Percentiles rank a stretch among this genome's conserved stretches.
phyloP scores from a whole-genome alignment of 2,329 filamentous ascomycete species.

The Colletotrichum higginsianum region DNA sequence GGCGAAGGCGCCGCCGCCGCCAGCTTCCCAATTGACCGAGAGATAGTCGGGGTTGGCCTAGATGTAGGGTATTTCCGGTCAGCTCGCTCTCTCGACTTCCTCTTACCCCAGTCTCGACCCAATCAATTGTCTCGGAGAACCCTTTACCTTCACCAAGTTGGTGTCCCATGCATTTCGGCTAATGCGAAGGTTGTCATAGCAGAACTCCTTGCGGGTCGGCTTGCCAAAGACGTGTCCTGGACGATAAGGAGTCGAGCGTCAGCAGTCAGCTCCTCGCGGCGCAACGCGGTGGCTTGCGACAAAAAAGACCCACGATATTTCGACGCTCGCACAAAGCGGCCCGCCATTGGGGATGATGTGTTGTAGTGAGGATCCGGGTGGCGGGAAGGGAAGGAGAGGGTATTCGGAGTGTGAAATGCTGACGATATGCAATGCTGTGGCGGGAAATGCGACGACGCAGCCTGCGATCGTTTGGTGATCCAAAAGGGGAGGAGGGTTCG shows the following conservation, averaged over 20 bases:
- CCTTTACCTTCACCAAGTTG: constrained; percentile 91
- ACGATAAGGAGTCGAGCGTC: constrained; percentile 33
- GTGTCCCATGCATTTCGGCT: constrained; percentile 99
- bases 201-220: constrained; percentile 94
- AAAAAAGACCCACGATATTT: constrained; percentile 72
- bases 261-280: constrained; percentile 47
- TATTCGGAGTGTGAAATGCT: constrained; percentile 12
- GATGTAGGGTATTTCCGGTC: constrained; percentile 16
- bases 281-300: constrained; percentile 46
- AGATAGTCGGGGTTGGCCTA: constrained; percentile 96
- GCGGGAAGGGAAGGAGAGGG: neutral
- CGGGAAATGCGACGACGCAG: constrained; percentile 34
- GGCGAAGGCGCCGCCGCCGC: constrained; percentile 95
- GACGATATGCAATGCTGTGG: constrained; percentile 36
- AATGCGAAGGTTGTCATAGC: constrained; percentile 98
- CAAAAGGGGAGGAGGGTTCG: constrained; percentile 41
- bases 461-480: constrained; percentile 36
- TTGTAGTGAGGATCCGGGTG: constrained; percentile 5
- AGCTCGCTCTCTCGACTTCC: constrained; percentile 9
- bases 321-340: constrained; percentile 77
- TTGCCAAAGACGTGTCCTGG: constrained; percentile 98
- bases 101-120: constrained; percentile 4
- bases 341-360: constrained; percentile 63
- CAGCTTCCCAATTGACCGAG: constrained; percentile 98
- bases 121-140: constrained; percentile 25